Evolutionary conservation across 208 protist genomes (phyloP).

Genomic region (Wallacemonas sp.): DNA sequence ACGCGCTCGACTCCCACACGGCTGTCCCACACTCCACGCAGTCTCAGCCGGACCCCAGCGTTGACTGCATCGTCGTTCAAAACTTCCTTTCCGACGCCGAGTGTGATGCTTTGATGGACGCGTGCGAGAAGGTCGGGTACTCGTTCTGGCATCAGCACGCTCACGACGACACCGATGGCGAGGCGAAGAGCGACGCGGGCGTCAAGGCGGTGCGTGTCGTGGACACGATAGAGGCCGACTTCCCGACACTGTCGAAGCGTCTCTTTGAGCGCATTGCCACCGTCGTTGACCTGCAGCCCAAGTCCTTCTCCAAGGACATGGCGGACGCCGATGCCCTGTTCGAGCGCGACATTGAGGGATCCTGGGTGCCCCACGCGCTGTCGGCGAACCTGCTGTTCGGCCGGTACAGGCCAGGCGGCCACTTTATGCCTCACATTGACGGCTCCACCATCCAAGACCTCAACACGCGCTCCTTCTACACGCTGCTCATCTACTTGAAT

Average conservation of each 20-base stretch:
- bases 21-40: constrained; percentile 22
- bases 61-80: constrained; percentile 81
- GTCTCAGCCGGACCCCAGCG: constrained; percentile 17
- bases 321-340: constrained; percentile 59
- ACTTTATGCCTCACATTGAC: constrained; percentile 93
- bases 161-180: constrained; percentile 37
- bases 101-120: constrained; percentile 63
- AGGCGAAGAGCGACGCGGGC: constrained; percentile 33
- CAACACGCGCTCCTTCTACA: constrained; percentile 89
- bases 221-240: constrained; percentile 87
- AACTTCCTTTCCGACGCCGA: constrained; percentile 72
- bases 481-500: constrained; percentile 91
- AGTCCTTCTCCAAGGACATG: constrained; percentile 63
- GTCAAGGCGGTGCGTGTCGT: constrained; percentile 73
- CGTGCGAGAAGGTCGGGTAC: constrained; percentile 80
- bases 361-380: constrained; percentile 73
- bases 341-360: constrained; percentile 76
- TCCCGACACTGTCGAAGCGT: constrained; percentile 52
- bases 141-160: constrained; percentile 76
- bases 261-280: constrained; percentile 68
- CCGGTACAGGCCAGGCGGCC: constrained; percentile 78
- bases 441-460: constrained; percentile 85
- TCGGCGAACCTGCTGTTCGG: constrained; percentile 81
- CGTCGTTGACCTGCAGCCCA: constrained; percentile 56
- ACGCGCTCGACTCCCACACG: constrained; percentile 24